Conservation (phyloP, 352 stramenopile genomes). For the Globisporangium cylindrosporum region DNA sequence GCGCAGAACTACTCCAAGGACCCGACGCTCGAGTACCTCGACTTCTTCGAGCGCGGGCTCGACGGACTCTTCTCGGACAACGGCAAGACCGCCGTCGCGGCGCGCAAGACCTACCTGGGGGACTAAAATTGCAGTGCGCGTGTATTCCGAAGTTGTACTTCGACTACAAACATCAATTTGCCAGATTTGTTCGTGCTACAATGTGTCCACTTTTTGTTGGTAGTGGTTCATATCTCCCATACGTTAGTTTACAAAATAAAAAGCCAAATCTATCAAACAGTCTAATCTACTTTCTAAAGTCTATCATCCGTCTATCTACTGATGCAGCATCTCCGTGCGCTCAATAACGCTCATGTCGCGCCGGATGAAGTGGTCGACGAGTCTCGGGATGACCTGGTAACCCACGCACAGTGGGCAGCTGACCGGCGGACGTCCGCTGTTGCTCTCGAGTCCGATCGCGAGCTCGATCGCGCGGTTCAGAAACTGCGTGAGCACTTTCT, state of each 20-base stretch:
- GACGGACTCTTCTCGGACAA: slow-evolving; percentile 66
- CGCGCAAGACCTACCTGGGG: slow-evolving; percentile 35
- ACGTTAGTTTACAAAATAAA: neutral
- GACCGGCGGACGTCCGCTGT: slow-evolving; percentile 15
- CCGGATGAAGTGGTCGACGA: slow-evolving; percentile 31
- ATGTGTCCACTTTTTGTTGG: too few relatives aligned
- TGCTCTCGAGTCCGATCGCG: slow-evolving; percentile 21
- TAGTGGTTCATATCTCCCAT: too few relatives aligned
- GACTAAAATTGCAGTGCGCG: neutral
- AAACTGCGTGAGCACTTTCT: slow-evolving; percentile 8
- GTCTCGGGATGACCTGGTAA: slow-evolving; percentile 26
- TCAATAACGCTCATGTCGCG: slow-evolving; percentile 14
- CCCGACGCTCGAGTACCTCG: slow-evolving; percentile 53
- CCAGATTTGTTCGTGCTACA: too few relatives aligned
- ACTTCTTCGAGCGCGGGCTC: slow-evolving; percentile 60
- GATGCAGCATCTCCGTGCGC: slow-evolving; percentile 5
- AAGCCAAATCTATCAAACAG: neutral
- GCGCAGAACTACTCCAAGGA: slow-evolving; percentile 63
- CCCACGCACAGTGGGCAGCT: slow-evolving; percentile 20
- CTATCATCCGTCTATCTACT: neutral
- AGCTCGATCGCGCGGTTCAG: slow-evolving; percentile 23
- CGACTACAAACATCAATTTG: too few relatives aligned
- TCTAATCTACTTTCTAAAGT: neutral
- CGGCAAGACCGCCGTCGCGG: slow-evolving; percentile 49
- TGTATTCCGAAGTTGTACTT: too few relatives aligned